Conservation (phyloP, 2,329 filamentous ascomycete species). For the Lachnellula subtilissima region DNA sequence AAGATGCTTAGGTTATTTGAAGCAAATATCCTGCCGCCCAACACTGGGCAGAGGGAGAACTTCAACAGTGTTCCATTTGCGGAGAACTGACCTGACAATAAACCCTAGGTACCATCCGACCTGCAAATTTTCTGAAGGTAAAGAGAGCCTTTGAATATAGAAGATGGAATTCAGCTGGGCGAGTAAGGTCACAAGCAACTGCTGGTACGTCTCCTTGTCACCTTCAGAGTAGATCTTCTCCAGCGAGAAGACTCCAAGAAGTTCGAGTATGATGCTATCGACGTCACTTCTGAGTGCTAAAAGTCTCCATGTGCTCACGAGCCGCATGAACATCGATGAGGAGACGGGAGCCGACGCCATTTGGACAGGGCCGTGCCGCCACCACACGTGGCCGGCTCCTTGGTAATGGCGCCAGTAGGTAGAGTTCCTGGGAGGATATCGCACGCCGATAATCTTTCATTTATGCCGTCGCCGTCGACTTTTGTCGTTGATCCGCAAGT, state of each 20-base stretch:
- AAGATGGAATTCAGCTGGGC: constrained; percentile 38
- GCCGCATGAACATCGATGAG: constrained; percentile 35
- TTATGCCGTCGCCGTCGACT: too few relatives aligned
- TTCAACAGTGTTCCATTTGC: not conserved
- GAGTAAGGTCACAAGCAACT: constrained; percentile 34
- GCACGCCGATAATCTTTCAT: not conserved
- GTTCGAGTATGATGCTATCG: constrained; percentile 38
- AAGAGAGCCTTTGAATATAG: constrained; percentile 36
- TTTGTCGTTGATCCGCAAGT: not conserved
- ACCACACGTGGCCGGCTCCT: constrained; percentile 14
- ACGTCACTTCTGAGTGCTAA: constrained; percentile 37
- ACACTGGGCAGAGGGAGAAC: not conserved
- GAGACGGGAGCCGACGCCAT: constrained; percentile 29
- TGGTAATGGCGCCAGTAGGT: not conserved
- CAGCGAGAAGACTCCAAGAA: constrained; percentile 39
- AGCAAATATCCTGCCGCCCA: too few relatives aligned
- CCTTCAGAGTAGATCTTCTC: constrained; percentile 37
- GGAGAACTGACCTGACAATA: constrained; percentile 21
- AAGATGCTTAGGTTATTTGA: too few relatives aligned
- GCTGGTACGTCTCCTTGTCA: constrained; percentile 34
- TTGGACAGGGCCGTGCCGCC: constrained; percentile 6
- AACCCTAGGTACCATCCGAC: constrained; percentile 36
- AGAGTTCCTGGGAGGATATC: too few relatives aligned
- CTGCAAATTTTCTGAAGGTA: constrained; percentile 35
- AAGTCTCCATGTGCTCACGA: constrained; percentile 34